Evolutionary conservation across 1,284 basidiomycete species (phyloP).

Genomic region (Pseudozyma sp.): DNA sequence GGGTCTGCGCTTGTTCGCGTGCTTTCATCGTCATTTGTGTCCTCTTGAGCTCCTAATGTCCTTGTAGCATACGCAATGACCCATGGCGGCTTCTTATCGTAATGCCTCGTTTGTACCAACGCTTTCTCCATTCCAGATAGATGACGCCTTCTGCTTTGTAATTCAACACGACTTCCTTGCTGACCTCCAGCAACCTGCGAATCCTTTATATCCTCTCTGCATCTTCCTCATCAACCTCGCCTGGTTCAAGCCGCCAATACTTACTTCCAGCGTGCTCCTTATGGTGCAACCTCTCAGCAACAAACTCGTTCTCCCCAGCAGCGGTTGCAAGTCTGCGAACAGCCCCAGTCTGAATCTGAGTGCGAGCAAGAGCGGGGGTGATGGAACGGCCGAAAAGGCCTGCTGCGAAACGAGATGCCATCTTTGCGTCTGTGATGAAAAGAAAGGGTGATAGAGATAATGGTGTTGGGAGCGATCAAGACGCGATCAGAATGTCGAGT

Average conservation of each 20-base stretch:
- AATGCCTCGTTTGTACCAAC: too few species aligned
- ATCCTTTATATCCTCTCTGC: not conserved
- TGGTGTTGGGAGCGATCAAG: constrained; percentile 2
- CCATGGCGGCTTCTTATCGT: too few species aligned
- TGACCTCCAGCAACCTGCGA: too few species aligned
- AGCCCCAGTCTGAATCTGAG: constrained; percentile 13
- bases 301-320: constrained; percentile 52
- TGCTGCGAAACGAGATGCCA: constrained; percentile 47
- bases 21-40: not conserved
- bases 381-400: constrained; percentile 38
- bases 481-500: not conserved
- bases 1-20: not conserved
- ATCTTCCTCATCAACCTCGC: not conserved
- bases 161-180: too few species aligned
- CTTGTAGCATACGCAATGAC: too few species aligned
- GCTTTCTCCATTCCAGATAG: not conserved
- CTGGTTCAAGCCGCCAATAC: constrained; percentile 10
- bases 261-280: constrained; percentile 63
- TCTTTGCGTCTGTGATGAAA: constrained; percentile 5
- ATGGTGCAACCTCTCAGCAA: constrained; percentile 52
- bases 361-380: constrained; percentile 15
- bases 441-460: not conserved
- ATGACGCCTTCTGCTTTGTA: too few species aligned
- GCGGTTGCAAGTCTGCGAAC: constrained; percentile 31
- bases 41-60: too few species aligned